Base-by-base conservation (phyloP, 176 grass and related monocot genomes). In the Miscanthus lutarioriparius region DNA sequence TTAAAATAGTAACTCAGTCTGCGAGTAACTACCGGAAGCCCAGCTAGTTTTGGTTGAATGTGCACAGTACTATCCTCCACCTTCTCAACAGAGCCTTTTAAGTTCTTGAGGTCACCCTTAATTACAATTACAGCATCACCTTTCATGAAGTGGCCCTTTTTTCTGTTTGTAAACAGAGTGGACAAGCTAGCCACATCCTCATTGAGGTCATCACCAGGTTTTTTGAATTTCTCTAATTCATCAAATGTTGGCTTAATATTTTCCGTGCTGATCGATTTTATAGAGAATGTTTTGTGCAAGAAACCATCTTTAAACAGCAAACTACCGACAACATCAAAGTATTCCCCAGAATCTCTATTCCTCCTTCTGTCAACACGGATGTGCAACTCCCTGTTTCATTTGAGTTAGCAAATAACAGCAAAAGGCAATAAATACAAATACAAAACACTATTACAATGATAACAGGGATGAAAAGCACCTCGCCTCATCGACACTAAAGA, bases 141-240 rank as follows among this genome's bases (percentile, higher is more conserved):
- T 85, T 97, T 97, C 90, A 94, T 89, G 41, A 97, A 97, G 80
- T 97, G 90, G 13, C 90, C 86, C 33, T 92, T 97, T 72, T 92
- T 94, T 80, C 92, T 94, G 72, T 91, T 94, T 76, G 91, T 54
- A 88, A 92, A 97, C 14, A 97, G 87, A 80, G 92, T 87, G 30
- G 94, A 94, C 63, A 97, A 87, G 40, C 87, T 91, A 48, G 91
- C 87, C 25, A 92, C 71, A 68, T 94, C 92, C 56, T 87, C 88
- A 89, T 87, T 90, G 8, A 75, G 39, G 67, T 91, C 95, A 74
- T 97, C 88, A 11, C 84, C 88, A 89, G 92, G 92, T 85, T 86
- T 92, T 61, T 74, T 85, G 43, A 97, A 97, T 67, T 92, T 97
- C 78, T 97, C 95, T 45, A 97, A 77, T 81, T 94, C 95, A 80